phyloP scores from a whole-genome alignment of 2,329 filamentous ascomycete genomes.

The Zymoseptoria pseudotritici region DNA sequence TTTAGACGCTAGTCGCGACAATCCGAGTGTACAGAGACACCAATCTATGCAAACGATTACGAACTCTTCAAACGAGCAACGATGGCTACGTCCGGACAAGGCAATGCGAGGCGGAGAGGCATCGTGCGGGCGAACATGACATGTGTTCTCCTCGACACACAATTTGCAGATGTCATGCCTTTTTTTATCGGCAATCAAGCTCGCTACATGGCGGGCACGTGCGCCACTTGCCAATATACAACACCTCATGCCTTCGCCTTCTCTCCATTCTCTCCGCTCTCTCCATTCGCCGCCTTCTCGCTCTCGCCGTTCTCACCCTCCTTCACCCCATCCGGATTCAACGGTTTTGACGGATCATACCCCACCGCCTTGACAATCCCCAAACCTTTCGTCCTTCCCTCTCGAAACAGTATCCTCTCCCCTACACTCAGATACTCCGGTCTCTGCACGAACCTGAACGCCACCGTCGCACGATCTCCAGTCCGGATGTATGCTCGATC shows the following conservation, averaged over 20 bases:
- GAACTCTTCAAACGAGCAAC: too few species aligned
- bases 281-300: conserved; percentile 3
- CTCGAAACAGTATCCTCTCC: conserved; percentile 84
- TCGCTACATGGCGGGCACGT: too few species aligned
- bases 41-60: too few species aligned
- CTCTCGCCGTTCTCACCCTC: conserved; percentile 22
- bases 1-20: too few species aligned
- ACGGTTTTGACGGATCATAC: conserved; percentile 60
- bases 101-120: too few species aligned
- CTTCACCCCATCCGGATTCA: conserved; percentile 33
- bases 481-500: conserved; percentile 93
- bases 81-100: too few species aligned
- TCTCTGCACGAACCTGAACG: conserved; percentile 88
- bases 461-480: conserved; percentile 86
- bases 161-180: too few species aligned
- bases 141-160: too few species aligned
- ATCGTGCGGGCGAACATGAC: too few species aligned
- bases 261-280: neutral
- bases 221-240: neutral
- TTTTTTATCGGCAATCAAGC: too few species aligned
- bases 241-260: neutral
- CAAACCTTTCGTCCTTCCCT: conserved; percentile 88
- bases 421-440: conserved; percentile 88
- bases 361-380: conserved; percentile 89
- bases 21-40: too few species aligned